A percentile compares a stretch with the other conserved stretches of the same genome.
phyloP scores from a whole-genome alignment of 106 monocot genomes.

The Allium cepa region DNA sequence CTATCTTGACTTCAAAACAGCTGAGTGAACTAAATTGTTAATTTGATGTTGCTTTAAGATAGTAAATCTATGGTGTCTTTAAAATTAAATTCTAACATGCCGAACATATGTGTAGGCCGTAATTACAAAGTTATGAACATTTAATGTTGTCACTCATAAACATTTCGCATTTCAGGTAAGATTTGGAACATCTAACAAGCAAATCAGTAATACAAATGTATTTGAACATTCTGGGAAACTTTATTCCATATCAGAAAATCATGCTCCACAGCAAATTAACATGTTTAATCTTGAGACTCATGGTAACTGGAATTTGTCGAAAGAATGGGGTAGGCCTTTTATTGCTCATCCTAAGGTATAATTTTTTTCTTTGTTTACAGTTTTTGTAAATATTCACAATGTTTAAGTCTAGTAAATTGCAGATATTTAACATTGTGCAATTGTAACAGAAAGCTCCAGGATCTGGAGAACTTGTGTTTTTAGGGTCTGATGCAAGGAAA shows the following conservation, averaged over 20 bases:
- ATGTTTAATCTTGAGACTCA: constrained; percentile 20
- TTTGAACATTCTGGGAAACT: constrained; percentile 37
- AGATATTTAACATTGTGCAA: background rate
- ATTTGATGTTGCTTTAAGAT: no score
- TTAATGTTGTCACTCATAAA: background rate
- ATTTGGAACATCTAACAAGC: constrained; percentile 32
- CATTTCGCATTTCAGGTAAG: constrained; percentile 22
- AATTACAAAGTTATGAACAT: background rate
- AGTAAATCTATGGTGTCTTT: background rate
- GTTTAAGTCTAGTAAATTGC: no score
- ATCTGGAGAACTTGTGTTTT: constrained; percentile 51
- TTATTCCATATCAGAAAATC: constrained; percentile 27
- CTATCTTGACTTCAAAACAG: no score
- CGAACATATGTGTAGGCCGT: background rate
- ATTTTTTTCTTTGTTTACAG: no score
- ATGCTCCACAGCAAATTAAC: constrained; percentile 35
- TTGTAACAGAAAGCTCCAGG: constrained; percentile 31
- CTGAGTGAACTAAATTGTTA: no score
- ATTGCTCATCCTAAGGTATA: constrained; percentile 45
- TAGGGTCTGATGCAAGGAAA: constrained; percentile 26
- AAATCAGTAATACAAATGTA: constrained; percentile 44
- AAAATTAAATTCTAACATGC: background rate
- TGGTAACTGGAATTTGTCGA: constrained; percentile 26
- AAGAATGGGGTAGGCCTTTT: constrained; percentile 49
- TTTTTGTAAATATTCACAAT: no score